Evolutionary conservation across 2,329 filamentous ascomycete genomes (phyloP).

Genomic region (Diaporthe humulicola): DNA sequence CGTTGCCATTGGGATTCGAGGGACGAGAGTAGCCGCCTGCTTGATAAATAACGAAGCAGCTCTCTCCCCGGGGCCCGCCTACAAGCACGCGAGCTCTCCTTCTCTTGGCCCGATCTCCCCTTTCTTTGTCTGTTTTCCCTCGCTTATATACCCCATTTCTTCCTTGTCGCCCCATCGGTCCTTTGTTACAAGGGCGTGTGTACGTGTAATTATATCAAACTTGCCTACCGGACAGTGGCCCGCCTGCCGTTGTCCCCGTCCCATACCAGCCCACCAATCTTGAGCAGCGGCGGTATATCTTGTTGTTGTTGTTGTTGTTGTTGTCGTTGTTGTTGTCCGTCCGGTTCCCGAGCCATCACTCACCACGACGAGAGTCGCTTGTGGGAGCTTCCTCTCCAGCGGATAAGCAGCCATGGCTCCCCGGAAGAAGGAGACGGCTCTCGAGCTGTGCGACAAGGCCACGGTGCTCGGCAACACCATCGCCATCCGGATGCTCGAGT

Average conservation of each 20-base stretch:
- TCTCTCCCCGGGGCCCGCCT: background rate
- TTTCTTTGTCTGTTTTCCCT: constrained; percentile 9
- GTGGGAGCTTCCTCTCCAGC: background rate
- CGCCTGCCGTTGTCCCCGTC: constrained; percentile 11
- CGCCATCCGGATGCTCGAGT: constrained; percentile 75
- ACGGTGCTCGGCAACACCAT: constrained; percentile 74
- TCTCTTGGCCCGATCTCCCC: constrained; percentile 3
- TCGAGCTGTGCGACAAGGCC: constrained; percentile 69
- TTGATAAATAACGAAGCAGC: constrained; percentile 30
- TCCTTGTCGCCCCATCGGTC: background rate
- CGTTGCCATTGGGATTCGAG: constrained; percentile 15
- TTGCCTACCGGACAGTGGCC: constrained; percentile 30
- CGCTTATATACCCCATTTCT: constrained; percentile 27
- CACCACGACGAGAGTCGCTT: background rate
- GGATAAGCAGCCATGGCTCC: constrained; percentile 41
- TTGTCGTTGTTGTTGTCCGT: background rate
- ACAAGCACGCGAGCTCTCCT: constrained; percentile 9
- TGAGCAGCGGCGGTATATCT: background rate
- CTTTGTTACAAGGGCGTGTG: constrained; percentile 1
- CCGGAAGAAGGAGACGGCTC: constrained; percentile 48
- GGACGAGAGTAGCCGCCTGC: constrained; percentile 10
- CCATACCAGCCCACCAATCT: background rate
- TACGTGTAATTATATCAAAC: constrained; percentile 16
- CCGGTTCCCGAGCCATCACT: background rate
- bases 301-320: too few relatives aligned